A percentile compares a stretch with the other conserved stretches of the same genome.
Conservation (phyloP, 306 rosid species). For the Purshia tridentata region DNA sequence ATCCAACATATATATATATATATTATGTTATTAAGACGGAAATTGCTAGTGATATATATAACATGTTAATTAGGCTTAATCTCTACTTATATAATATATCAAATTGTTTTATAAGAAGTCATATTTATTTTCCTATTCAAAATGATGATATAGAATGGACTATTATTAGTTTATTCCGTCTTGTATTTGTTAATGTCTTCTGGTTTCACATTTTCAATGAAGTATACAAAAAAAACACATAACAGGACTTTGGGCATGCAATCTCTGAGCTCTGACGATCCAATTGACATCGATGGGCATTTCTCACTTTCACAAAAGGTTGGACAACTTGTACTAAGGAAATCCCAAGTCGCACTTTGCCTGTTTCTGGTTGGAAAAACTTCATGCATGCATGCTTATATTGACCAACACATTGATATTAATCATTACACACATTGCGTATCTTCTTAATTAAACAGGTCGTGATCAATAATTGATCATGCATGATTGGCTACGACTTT, state of each 20-base stretch:
- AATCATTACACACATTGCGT: constrained; percentile 8
- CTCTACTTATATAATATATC: too few species aligned
- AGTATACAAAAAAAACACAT: constrained; percentile 23
- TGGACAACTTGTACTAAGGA: background rate
- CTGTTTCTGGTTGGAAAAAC: constrained; percentile 16
- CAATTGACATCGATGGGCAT: constrained; percentile 10
- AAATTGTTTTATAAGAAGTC: too few species aligned
- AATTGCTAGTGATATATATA: too few species aligned
- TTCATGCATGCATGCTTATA: constrained; percentile 12
- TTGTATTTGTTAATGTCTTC: constrained; percentile 12
- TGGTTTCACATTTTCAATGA: constrained; percentile 30
- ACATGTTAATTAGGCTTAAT: too few species aligned
- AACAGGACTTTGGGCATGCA: constrained; percentile 8
- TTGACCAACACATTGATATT: background rate
- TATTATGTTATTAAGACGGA: too few species aligned
- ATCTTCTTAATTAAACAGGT: background rate
- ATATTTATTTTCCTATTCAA: too few species aligned
- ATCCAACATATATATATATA: too few species aligned
- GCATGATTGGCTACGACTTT: too few species aligned
- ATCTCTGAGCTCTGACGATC: constrained; percentile 7
- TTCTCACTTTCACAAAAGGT: background rate
- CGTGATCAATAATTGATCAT: too few species aligned
- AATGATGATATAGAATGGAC: too few species aligned
- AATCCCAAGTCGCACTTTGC: background rate
- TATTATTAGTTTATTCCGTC: constrained; percentile 14